Conservation (phyloP, 352 stramenopile genomes). For the Sclerospora graminicola region DNA sequence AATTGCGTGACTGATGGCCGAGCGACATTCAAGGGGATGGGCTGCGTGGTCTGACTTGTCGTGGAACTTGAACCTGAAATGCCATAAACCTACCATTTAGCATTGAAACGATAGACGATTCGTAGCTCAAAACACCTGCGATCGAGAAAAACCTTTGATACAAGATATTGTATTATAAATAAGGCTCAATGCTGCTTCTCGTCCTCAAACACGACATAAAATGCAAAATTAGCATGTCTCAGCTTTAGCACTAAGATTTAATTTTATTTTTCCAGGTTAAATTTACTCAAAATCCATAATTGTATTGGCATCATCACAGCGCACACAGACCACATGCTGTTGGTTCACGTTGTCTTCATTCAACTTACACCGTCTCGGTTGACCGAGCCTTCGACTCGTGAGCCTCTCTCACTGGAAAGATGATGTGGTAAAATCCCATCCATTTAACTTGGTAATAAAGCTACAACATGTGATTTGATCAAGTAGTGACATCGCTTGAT, state of each 20-base stretch:
- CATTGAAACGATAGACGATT: too few relatives aligned
- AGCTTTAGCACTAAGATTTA: too few relatives aligned
- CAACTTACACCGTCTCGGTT: constrained; percentile 11
- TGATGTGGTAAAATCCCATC: constrained; percentile 9
- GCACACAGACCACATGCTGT: constrained; percentile 24
- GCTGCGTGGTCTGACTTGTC: constrained; percentile 4
- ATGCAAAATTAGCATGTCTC: too few relatives aligned
- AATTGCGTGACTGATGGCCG: not conserved
- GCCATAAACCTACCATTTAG: too few relatives aligned
- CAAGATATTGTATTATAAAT: too few relatives aligned
- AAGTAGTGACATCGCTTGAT: not conserved
- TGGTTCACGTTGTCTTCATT: constrained; percentile 15
- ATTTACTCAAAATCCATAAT: too few relatives aligned
- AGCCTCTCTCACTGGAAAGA: not conserved
- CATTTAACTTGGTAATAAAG: constrained; percentile 15
- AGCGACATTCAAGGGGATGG: constrained; percentile 2
- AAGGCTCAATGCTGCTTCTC: too few relatives aligned
- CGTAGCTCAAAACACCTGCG: too few relatives aligned
- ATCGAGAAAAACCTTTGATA: too few relatives aligned
- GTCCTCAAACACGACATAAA: too few relatives aligned
- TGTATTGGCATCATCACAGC: constrained; percentile 35
- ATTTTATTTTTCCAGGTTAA: too few relatives aligned
- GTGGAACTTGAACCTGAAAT: constrained; percentile 1
- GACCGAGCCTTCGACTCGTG: not conserved
- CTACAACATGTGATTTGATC: constrained; percentile 24